Evolutionary conservation across 495 filamentous ascomycete genomes (phyloP), one percentile per base, ranked within the genome.

Genomic region (Astrothelium macrocarpum): DNA sequence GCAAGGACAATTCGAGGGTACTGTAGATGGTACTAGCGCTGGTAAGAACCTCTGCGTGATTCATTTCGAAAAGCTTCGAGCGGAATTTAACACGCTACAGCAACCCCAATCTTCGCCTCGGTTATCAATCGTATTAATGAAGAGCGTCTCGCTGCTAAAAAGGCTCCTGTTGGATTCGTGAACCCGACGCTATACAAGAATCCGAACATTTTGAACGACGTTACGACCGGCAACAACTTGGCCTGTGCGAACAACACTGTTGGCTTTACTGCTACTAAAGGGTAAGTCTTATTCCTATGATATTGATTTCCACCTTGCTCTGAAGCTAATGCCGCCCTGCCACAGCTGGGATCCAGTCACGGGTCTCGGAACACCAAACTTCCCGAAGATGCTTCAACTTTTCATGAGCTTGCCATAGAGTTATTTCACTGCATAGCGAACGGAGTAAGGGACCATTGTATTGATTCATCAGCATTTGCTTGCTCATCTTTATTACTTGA

Each of bases 111-210:
- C 20, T 67, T 67, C 34, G 62, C 66, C 10, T 82, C 36, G 79
- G 74, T 87, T 28, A 66, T 88, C 11, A 87, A 80, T 10, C 75
- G 81, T 2, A 78, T 87, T 65, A 87, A 87, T 64, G 85, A 87
- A 67, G 82, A 82, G 66, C 77, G 85, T 28, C 64, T 86, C 26
- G 78, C 77, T 1, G 73, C 68, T 2, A 82, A 81, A 42, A 82
- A 87, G 64, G 68, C 78, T 25, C 78, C 80, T 0, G 75, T 87
- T 0, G 85, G 85, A 1, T 80, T 87, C 59, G 69, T 86, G 31
- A 86, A 87, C 62, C 85, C 82, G 14, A 73, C 76, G 9, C 70
- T 88, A 11, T 88, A 88, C 69, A 77, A 76, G 0, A 76, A 88
- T 66, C 82, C 85, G 0, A 79, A 78, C 29, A 77, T 79, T 0